Base-by-base conservation (phyloP, 495 filamentous ascomycete genomes). In the Trichoderma virens region DNA sequence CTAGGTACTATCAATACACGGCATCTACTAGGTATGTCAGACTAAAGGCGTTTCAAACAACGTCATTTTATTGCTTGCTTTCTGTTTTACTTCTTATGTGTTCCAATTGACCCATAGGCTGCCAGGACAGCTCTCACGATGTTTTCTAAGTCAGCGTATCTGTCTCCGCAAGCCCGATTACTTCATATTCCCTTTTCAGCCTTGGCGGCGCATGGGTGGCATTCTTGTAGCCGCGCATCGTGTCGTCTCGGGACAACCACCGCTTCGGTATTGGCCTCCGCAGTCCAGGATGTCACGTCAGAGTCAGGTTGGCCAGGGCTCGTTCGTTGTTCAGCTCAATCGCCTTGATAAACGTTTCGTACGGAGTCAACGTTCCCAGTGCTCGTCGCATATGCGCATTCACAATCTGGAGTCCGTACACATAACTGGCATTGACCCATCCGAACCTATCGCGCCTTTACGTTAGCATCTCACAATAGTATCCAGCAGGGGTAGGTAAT, bases 381-480 rank as follows among this genome's bases (percentile, higher is more conserved):
- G 94, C 90, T 54, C 92, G 86, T 72, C 84, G 85, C 83, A 92
- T 90, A 72, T 95, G 91, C 11, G 88, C 86, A 67, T 88, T 92
- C 59, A 96, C 78, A 66, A 96, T 85, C 45, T 90, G 86, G 39
- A 97, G 78, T 59, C 93, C 94, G 70, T 92, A 91, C 56, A 97
- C 87, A 71, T 92, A 98, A 70, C 91, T 96, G 65, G 93, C 94
- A 70, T 98, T 98, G 70, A 97, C 95, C 94, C 94, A 98, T 25
- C 93, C 94, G 71, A 98, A 98, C 43, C 94, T 98, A 67, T 32
- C 67, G 31, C 28, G 27, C 25, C 59, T 38, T 68, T 68, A 60
- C 65, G 66, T 79, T 71, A 78, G 75, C 64, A 68, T 65, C 9
- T 20, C 27, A 28, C 59, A 16, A 23, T 31, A 16, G 30, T 81